Evolutionary conservation across 495 filamentous ascomycete genomes (phyloP).

Genomic region (Xylaria palmicola): DNA sequence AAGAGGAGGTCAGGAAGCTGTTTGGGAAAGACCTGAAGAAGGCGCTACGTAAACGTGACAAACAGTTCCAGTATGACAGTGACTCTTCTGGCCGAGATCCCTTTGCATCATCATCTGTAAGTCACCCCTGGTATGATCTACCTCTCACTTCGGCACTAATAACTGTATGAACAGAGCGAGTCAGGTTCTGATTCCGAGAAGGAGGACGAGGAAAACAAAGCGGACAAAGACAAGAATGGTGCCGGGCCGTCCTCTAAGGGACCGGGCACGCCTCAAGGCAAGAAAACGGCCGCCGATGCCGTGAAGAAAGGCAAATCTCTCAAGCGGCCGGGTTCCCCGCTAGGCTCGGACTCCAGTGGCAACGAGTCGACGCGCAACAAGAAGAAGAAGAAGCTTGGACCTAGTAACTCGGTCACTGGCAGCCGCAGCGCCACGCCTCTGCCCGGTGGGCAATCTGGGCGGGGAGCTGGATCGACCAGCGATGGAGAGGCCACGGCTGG

Average conservation of each 20-base stretch:
- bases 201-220: constrained; percentile 50
- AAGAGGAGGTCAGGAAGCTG: constrained; percentile 63
- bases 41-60: constrained; percentile 77
- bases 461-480: constrained; percentile 65
- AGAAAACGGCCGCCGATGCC: constrained; percentile 45
- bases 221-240: constrained; percentile 56
- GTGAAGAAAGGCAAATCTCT: constrained; percentile 68
- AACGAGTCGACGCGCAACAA: constrained; percentile 89
- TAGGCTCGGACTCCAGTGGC: constrained; percentile 82
- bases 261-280: constrained; percentile 71
- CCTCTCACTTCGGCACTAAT: background rate
- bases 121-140: background rate
- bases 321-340: constrained; percentile 85
- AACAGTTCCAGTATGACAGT: constrained; percentile 78
- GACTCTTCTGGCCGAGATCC: constrained; percentile 74
- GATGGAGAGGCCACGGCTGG: constrained; percentile 76
- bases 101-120: constrained; percentile 57
- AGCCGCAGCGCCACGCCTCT: constrained; percentile 55
- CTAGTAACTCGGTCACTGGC: constrained; percentile 41
- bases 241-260: constrained; percentile 57
- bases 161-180: constrained; percentile 32
- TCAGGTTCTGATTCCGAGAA: constrained; percentile 42
- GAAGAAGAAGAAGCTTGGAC: constrained; percentile 65
- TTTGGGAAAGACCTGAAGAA: constrained; percentile 76
- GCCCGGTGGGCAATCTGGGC: constrained; percentile 46